Percentiles rank a stretch among this genome's conserved stretches.
Conservation (phyloP, 1,284 basidiomycete species). For the Ceratobasidium sp. region DNA sequence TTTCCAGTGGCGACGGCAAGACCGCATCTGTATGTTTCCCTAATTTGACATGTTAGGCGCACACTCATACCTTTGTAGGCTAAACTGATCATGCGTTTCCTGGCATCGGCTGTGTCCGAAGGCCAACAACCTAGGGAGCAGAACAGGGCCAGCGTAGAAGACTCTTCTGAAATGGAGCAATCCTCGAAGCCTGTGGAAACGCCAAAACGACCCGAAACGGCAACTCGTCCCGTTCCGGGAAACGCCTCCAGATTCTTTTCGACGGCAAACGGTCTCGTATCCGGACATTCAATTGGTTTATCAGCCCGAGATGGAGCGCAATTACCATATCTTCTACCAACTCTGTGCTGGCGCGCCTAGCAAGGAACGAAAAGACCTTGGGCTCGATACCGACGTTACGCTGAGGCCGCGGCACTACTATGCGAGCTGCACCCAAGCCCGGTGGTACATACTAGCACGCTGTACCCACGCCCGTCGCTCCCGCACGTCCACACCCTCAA, state of each 20-base stretch:
- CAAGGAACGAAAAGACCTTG: constrained; percentile 95
- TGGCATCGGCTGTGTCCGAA: constrained; percentile 86
- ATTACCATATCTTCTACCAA: constrained; percentile 99
- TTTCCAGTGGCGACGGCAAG: constrained; percentile 92
- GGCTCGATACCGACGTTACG: constrained; percentile 81
- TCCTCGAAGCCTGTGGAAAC: constrained; percentile 98
- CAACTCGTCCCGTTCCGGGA: constrained; percentile 98
- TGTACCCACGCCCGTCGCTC: not conserved
- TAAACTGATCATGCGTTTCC: constrained; percentile 99
- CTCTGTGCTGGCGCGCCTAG: constrained; percentile 95
- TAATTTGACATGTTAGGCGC: constrained; percentile 4
- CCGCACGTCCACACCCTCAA: constrained; percentile 9
- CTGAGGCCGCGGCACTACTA: constrained; percentile 10
- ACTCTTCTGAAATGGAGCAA: constrained; percentile 93
- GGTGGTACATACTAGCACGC: constrained; percentile 5
- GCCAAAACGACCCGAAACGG: constrained; percentile 99
- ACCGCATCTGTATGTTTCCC: constrained; percentile 86
- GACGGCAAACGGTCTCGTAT: constrained; percentile 95
- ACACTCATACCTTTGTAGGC: constrained; percentile 64
- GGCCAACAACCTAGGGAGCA: constrained; percentile 64
- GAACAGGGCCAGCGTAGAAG: constrained; percentile 77
- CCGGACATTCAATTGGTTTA: constrained; percentile 96
- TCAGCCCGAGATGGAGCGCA: constrained; percentile 95
- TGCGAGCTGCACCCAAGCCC: constrained; percentile 19
- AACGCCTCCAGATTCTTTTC: constrained; percentile 99